These are phyloP conservation scores for Naegleria lovaniensis DNA, from an alignment of 208 protist species.

Conservation along the genomic window DNA sequence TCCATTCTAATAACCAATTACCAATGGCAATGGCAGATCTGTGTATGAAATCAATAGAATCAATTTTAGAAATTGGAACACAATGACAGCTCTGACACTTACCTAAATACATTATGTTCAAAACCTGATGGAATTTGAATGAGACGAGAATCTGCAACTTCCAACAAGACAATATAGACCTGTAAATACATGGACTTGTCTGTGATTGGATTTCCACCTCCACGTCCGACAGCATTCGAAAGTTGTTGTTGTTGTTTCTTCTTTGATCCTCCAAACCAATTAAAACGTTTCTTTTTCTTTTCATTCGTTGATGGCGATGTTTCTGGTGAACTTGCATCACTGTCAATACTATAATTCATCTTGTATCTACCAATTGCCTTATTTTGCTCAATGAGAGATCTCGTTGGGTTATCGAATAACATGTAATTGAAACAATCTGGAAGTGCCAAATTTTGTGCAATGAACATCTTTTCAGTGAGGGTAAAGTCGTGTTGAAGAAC, in stretches of 20 bases:
- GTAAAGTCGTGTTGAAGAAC: not conserved
- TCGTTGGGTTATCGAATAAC: not conserved
- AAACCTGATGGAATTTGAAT: not conserved
- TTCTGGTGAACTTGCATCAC: no score
- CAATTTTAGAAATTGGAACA: no score
- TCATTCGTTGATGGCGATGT: no score
- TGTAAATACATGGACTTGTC: not conserved
- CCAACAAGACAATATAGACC: not conserved
- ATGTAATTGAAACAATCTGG: not conserved
- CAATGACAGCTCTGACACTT: no score
- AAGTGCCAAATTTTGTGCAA: not conserved
- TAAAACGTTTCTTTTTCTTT: not conserved
- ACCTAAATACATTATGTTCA: not conserved
- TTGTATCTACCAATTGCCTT: not conserved
- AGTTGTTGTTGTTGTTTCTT: no score
- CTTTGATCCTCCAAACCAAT: not conserved
- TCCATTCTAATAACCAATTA: not conserved
- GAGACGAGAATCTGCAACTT: not conserved
- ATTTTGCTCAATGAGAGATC: not conserved
- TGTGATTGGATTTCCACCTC: not conserved
- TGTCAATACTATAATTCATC: no score
- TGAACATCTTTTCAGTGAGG: not conserved
- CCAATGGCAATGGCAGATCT: not conserved
- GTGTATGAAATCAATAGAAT: no score
- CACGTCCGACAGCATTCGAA: no score